phyloP scores from a whole-genome alignment of 768 basidiomycete genomes.

The Amanita muscaria region DNA sequence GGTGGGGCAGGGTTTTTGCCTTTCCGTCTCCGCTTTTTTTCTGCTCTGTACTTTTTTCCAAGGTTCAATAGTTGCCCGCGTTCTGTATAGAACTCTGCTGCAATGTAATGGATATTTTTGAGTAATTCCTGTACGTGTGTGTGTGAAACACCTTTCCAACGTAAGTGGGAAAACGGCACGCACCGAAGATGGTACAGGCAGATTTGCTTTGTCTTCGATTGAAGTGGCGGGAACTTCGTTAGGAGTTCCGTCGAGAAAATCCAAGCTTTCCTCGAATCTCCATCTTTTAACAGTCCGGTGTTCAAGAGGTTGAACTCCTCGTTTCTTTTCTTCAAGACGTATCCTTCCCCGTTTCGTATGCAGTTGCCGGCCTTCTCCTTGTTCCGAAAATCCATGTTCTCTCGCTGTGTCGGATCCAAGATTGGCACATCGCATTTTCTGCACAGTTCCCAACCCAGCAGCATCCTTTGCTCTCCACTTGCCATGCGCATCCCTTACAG shows the following conservation, averaged over 20 bases:
- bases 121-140: slow-evolving; percentile 33
- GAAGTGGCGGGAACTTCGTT: background rate
- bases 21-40: slow-evolving; percentile 37
- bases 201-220: background rate
- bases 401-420: background rate
- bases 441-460: slow-evolving; percentile 39
- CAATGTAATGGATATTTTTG: slow-evolving; percentile 40
- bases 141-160: slow-evolving; percentile 9
- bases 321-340: slow-evolving; percentile 7
- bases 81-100: slow-evolving; percentile 48
- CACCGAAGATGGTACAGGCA: slow-evolving; percentile 41
- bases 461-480: slow-evolving; percentile 66
- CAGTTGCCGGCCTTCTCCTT: slow-evolving; percentile 10
- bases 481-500: slow-evolving; percentile 37
- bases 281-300: slow-evolving; percentile 30
- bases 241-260: slow-evolving; percentile 35
- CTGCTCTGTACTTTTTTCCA: slow-evolving; percentile 31
- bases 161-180: slow-evolving; percentile 15
- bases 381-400: slow-evolving; percentile 10
- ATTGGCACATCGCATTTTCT: background rate
- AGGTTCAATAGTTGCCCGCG: slow-evolving; percentile 39
- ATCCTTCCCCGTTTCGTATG: too few relatives aligned
- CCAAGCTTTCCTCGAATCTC: slow-evolving; percentile 40
- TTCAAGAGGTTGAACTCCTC: slow-evolving; percentile 15
- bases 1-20: slow-evolving; percentile 26